Evolutionary conservation across 2,329 filamentous ascomycete genomes (phyloP), one percentile per base, ranked within the genome.

Genomic region (Diaporthe citriasiana): DNA sequence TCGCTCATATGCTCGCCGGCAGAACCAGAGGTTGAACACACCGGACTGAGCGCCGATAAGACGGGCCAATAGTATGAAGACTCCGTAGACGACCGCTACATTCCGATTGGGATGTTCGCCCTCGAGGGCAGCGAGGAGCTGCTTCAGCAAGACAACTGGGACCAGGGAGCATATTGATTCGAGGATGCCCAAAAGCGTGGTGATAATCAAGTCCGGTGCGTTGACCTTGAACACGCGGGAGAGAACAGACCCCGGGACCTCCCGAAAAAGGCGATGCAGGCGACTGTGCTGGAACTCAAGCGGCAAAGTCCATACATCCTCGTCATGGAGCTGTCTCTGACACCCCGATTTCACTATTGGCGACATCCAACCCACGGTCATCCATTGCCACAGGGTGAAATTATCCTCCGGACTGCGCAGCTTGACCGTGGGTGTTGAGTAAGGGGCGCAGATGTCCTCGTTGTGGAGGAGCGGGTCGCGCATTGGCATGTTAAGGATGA

Each of bases 281-380:
- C 91, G 87, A 45, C 85, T 88, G 80, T 98, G 95, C 78, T 97
- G 95, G 76, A 96, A 97, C 70, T 97, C 93, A 77, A 91, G 93
- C 0, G 92, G 91, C 0, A 98, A 84, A 51, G 89, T 85, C 95
- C 95, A 98, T 2, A 98, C 93, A 80, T 98, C 94, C 50, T 92
- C 89, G 51, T 95, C 92, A 47, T 95, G 85, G 12, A 98, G 85
- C 77, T 95, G 92, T 53, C 91, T 87, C 40, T 86, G 84, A 55
- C 86, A 89, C 1, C 93, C 94, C 33, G 91, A 82, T 1, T 85
- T 84, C 17, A 97, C 94, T 9, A 97, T 83, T 0, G 95, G 93
- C 0, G 86, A 85, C 84, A 97, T 92, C 95, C 95, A 98, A 0
- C 90, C 93, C 38, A 97, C 93, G 8, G 90, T 92, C 89, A 96